Conservation (phyloP, 139 green algal genomes). For the Chlamydomonas schloesseri region DNA sequence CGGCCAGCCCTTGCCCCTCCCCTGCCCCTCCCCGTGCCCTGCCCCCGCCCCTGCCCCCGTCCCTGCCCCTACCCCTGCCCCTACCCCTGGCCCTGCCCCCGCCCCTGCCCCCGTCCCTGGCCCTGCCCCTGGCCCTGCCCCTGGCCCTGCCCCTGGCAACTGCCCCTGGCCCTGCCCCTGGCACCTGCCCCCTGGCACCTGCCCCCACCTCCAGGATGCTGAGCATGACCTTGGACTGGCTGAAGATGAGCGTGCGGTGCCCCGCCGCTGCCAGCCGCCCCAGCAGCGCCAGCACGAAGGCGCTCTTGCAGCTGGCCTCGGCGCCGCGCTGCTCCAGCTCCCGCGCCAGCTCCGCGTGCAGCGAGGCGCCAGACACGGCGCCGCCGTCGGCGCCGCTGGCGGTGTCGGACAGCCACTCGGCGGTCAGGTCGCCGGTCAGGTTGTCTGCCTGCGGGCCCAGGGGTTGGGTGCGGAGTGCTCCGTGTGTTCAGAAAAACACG, state of each 20-base stretch:
- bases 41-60: too few species aligned
- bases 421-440: background rate
- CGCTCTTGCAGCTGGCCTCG: slow-evolving; percentile 85
- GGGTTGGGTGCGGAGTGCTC: too few species aligned
- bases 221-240: slow-evolving; percentile 78
- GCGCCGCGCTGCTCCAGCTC: slow-evolving; percentile 50
- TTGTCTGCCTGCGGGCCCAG: background rate
- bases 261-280: slow-evolving; percentile 74
- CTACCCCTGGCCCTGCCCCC: too few species aligned
- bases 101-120: too few species aligned
- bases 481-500: too few species aligned
- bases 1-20: too few species aligned
- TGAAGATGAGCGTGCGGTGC: slow-evolving; percentile 94
- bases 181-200: too few species aligned
- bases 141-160: too few species aligned
- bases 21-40: too few species aligned
- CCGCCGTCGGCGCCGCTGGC: background rate
- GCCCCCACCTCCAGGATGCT: slow-evolving; percentile 85
- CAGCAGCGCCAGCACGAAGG: slow-evolving; percentile 85
- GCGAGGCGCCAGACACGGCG: background rate
- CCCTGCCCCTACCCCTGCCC: too few species aligned
- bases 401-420: background rate
- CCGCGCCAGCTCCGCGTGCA: slow-evolving; percentile 51
- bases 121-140: too few species aligned
- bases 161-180: too few species aligned